Conservation (phyloP, 2,329 filamentous ascomycete species). For the Cytospora leucostoma region DNA sequence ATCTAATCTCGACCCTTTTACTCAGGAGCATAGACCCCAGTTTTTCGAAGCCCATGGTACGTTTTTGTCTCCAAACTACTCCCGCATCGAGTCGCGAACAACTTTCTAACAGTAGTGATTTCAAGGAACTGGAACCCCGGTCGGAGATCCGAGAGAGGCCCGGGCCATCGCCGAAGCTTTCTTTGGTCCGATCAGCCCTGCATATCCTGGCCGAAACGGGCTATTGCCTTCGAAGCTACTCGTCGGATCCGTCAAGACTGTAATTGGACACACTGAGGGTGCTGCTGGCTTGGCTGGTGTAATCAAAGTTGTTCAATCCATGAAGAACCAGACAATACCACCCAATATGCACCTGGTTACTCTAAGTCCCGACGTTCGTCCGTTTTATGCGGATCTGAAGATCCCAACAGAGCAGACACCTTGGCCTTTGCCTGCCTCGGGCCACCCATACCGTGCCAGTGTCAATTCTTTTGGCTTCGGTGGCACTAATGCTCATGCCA, state of each 20-base stretch:
- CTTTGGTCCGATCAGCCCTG: conserved; percentile 32
- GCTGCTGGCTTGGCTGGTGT: conserved; percentile 51
- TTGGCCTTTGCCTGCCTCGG: conserved; percentile 40
- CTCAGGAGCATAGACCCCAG: conserved; percentile 42
- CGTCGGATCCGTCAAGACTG: conserved; percentile 47
- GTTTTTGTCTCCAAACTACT: conserved; percentile 36
- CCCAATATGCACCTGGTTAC: conserved; percentile 47
- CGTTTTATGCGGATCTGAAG: conserved; percentile 38
- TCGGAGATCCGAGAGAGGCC: conserved; percentile 47
- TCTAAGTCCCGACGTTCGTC: conserved; percentile 44
- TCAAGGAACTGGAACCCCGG: conserved; percentile 38
- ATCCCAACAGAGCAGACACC: conserved; percentile 37
- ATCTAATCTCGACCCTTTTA: conserved; percentile 43
- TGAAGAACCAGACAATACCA: conserved; percentile 43
- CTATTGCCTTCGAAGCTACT: conserved; percentile 33
- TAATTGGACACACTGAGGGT: conserved; percentile 53
- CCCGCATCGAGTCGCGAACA: not conserved
- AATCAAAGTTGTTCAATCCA: conserved; percentile 45
- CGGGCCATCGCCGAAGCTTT: conserved; percentile 46
- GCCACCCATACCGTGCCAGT: conserved; percentile 44
- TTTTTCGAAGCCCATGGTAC: conserved; percentile 50
- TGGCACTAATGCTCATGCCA: conserved; percentile 47
- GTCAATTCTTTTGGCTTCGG: conserved; percentile 51
- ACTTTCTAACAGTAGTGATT: not conserved
- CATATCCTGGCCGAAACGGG: no score